Percentiles rank a stretch among this genome's conserved stretches.
These are phyloP conservation scores for Lipomyces orientalis DNA, from an alignment of 805 yeast species.

Conservation along the genomic window DNA sequence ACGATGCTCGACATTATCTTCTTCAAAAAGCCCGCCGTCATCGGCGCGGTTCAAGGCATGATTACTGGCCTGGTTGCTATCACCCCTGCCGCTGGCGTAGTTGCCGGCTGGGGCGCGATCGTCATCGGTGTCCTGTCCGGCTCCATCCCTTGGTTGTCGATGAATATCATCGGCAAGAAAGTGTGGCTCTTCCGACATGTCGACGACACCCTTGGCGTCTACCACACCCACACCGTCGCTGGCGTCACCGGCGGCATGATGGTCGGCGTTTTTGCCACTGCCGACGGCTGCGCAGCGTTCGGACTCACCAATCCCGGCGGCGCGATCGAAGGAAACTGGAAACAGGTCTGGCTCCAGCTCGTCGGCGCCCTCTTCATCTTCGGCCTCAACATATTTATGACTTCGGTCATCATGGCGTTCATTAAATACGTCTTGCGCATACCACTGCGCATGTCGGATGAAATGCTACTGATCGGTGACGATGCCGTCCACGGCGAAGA, in stretches of 20 bases:
- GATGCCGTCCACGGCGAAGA: constrained; percentile 14
- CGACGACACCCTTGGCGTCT: constrained; percentile 10
- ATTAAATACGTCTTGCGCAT: constrained; percentile 4
- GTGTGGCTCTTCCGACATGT: background rate
- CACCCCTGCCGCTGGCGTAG: constrained; percentile 45
- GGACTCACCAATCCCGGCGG: constrained; percentile 12
- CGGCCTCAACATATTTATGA: constrained; percentile 6
- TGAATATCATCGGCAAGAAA: constrained; percentile 10
- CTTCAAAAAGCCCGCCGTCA: constrained; percentile 72
- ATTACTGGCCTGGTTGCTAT: constrained; percentile 30
- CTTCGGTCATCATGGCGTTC: background rate
- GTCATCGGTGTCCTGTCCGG: constrained; percentile 74
- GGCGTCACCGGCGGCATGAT: constrained; percentile 5
- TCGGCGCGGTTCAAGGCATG: constrained; percentile 30
- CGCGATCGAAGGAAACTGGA: constrained; percentile 6
- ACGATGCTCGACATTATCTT: constrained; percentile 76
- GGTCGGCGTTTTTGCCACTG: constrained; percentile 7
- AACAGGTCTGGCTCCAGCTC: constrained; percentile 12
- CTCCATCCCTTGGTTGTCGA: constrained; percentile 8
- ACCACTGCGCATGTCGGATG: constrained; percentile 12
- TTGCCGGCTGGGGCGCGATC: constrained; percentile 85
- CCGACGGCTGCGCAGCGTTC: constrained; percentile 8
- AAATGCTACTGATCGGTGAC: background rate
- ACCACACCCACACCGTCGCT: constrained; percentile 7
- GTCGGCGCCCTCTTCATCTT: constrained; percentile 8